Base-by-base conservation (phyloP, 1,139 yeast species). In the Hansenula sp. region DNA sequence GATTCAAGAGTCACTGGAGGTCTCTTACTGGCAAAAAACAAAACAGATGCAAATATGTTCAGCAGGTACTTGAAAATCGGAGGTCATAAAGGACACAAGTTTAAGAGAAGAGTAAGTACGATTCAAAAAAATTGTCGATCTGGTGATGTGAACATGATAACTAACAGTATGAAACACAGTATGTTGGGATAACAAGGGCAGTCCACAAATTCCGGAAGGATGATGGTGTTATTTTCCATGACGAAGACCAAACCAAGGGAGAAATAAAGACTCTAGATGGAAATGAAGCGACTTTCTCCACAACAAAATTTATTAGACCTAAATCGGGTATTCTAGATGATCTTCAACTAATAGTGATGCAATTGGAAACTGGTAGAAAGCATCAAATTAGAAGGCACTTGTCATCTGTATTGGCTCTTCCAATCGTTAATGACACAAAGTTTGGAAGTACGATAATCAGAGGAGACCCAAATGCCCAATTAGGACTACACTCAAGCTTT, bases 351-450 rank as follows among this genome's bases (percentile, higher is more conserved):
- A 55, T 57, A 7, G 43, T 61, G 2, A 48, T 73, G 28, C 67
- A 71, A 43, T 58, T 73, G 10, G 47, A 58, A 1, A 71, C 78
- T 0, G 79, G 79, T 1, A 59, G 68, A 37, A 74, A 72, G 45
- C 77, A 72, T 44, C 79, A 74, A 47, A 62, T 74, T 16, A 54
- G 79, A 33, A 46, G 49, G 28, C 77, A 72, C 42, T 49, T 66
- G 4, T 43, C 59, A 3, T 35, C 47, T 3, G 46, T 38, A 1
- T 39, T 65, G 8, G 36, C 47, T 5, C 44, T 42, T 5, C 68
- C 70, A 0, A 50, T 66, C 3, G 19, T 54, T 13, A 61, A 62
- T 40, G 70, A 66, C 40, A 8, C 18, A 3, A 50, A 45, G 36
- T 63, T 60, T 43, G 60, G 58, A 4, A 47, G 37, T n/a, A 31